A percentile compares a stretch with the other conserved stretches of the same genome.
Evolutionary conservation across 139 green algal genomes (phyloP).

Genomic region (Micromonas commoda): DNA sequence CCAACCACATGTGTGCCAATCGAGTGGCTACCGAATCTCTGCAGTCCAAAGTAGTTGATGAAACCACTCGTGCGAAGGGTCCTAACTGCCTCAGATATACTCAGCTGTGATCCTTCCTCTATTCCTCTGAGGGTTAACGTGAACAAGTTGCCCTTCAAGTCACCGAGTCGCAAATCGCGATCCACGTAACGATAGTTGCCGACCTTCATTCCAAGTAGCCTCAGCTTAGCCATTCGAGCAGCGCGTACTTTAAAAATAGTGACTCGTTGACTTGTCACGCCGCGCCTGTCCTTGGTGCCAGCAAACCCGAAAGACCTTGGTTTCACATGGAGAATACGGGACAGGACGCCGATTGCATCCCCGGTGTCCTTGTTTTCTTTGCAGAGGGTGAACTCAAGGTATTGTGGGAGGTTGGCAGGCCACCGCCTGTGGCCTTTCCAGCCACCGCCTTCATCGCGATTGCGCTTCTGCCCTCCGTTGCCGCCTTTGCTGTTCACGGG

Average conservation of each 20-base stretch:
- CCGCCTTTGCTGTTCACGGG: not conserved
- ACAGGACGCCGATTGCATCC: constrained; percentile 42
- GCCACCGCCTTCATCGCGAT: not conserved
- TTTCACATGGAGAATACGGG: constrained; percentile 34
- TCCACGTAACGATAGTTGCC: constrained; percentile 57
- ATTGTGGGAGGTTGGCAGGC: not conserved
- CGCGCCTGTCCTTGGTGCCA: constrained; percentile 94
- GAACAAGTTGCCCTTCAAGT: constrained; percentile 76
- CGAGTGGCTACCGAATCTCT: constrained; percentile 79
- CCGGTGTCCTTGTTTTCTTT: constrained; percentile 86
- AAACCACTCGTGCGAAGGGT: constrained; percentile 58
- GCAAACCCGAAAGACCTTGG: constrained; percentile 49
- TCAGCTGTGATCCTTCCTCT: constrained; percentile 43
- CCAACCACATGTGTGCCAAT: constrained; percentile 74
- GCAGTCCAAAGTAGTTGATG: constrained; percentile 92
- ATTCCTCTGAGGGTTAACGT: constrained; percentile 52
- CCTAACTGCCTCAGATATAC: not conserved
- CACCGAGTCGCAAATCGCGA: constrained; percentile 53
- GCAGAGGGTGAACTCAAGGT: constrained; percentile 60
- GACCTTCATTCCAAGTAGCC: constrained; percentile 53
- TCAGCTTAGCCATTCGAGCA: constrained; percentile 45
- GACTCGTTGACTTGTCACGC: constrained; percentile 69
- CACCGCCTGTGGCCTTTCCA: not conserved
- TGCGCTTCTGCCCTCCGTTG: not conserved
- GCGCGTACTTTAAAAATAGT: constrained; percentile 59